Conservation (phyloP, 805 yeast species). For the Kluyveromyces nonfermentans region DNA sequence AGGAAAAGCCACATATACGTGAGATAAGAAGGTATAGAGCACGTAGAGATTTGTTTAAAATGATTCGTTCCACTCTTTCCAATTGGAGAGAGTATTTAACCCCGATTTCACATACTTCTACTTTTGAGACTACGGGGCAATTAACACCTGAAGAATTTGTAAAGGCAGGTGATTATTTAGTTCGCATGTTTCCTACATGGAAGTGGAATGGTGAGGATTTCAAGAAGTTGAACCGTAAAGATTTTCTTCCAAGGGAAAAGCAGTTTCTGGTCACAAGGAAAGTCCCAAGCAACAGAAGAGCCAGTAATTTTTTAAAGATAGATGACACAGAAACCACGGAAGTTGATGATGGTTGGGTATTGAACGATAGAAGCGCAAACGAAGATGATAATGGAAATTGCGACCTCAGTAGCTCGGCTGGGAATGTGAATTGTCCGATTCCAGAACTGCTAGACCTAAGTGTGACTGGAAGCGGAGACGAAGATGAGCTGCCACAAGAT, state of each 20-base stretch:
- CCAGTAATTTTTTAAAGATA: slow-evolving; percentile 39
- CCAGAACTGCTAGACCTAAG: neutral
- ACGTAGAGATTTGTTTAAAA: slow-evolving; percentile 10
- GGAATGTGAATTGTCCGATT: neutral
- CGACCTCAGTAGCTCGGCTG: neutral
- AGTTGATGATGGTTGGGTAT: slow-evolving; percentile 54
- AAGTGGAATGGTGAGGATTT: slow-evolving; percentile 61
- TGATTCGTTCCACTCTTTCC: slow-evolving; percentile 68
- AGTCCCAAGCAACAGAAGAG: slow-evolving; percentile 79
- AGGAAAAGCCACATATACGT: neutral
- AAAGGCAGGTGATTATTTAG: slow-evolving; percentile 86
- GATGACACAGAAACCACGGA: slow-evolving; percentile 32
- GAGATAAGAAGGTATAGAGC: neutral
- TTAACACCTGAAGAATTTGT: slow-evolving; percentile 95
- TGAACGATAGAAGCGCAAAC: slow-evolving; percentile 21
- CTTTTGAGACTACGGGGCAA: slow-evolving; percentile 79
- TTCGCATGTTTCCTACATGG: slow-evolving; percentile 94
- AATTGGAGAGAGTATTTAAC: slow-evolving; percentile 88
- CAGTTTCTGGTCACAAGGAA: slow-evolving; percentile 83
- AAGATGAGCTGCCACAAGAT: slow-evolving; percentile 37
- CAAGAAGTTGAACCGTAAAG: slow-evolving; percentile 31
- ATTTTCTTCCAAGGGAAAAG: slow-evolving; percentile 76
- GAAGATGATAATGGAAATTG: neutral
- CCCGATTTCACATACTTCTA: slow-evolving; percentile 80
- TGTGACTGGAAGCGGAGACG: neutral